Percentiles rank a stretch among this genome's conserved stretches.
Evolutionary conservation across 495 filamentous ascomycete species (phyloP).

Genomic region (Penicillium tannophilum): DNA sequence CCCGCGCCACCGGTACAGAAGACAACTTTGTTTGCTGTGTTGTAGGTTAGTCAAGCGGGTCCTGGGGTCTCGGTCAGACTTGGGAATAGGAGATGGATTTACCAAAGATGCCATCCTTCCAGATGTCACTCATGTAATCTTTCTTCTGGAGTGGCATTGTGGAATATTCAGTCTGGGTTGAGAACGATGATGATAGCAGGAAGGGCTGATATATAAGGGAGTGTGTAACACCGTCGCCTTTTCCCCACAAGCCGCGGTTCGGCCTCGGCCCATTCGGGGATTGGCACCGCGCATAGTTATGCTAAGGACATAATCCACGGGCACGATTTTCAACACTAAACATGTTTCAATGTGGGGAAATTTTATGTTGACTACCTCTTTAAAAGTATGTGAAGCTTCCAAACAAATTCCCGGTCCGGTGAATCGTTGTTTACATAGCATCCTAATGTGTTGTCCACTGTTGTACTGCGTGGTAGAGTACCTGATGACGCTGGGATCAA

Average conservation of each 20-base stretch:
- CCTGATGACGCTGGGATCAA: background rate
- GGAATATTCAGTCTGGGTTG: background rate
- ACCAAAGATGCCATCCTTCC: slow-evolving; percentile 88
- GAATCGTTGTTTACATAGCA: background rate
- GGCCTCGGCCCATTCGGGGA: slow-evolving; percentile 23
- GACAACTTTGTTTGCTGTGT: slow-evolving; percentile 82
- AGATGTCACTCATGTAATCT: slow-evolving; percentile 77
- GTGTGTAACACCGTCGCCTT: slow-evolving; percentile 20
- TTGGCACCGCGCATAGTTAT: background rate
- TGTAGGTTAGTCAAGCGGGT: slow-evolving; percentile 11
- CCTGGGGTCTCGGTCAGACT: background rate
- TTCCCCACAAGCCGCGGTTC: slow-evolving; percentile 26
- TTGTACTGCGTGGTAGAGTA: background rate
- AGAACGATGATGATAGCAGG: background rate
- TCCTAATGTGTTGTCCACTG: background rate
- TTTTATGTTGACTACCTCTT: background rate
- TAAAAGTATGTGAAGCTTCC: background rate
- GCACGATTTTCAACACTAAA: background rate
- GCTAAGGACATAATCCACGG: background rate
- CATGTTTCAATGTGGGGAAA: background rate
- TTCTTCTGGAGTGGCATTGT: slow-evolving; percentile 58
- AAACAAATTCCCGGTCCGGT: background rate
- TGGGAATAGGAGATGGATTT: background rate
- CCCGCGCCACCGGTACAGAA: slow-evolving; percentile 96
- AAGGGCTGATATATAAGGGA: background rate